Evolutionary conservation across 2,329 filamentous ascomycete genomes (phyloP).

Genomic region (Aspergillus sclerotialis): DNA sequence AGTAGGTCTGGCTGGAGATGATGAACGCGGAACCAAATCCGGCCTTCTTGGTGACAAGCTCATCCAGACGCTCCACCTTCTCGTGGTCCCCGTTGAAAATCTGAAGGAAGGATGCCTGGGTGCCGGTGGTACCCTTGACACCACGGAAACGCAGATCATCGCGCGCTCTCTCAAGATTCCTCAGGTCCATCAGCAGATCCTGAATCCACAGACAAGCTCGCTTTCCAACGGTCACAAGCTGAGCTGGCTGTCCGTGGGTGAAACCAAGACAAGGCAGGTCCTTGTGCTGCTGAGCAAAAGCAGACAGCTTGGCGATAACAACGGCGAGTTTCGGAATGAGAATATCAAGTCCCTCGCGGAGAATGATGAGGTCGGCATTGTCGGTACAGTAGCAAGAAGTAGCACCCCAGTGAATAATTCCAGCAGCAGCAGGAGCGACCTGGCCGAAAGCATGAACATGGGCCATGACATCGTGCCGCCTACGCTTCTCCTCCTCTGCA

Average conservation of each 20-base stretch:
- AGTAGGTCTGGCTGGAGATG: conserved; percentile 68
- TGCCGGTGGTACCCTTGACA: conserved; percentile 65
- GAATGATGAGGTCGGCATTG: conserved; percentile 71
- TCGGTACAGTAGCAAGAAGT: conserved; percentile 57
- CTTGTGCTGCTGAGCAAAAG: conserved; percentile 69
- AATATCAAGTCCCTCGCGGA: conserved; percentile 68
- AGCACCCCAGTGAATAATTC: conserved; percentile 73
- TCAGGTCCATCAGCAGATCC: conserved; percentile 67
- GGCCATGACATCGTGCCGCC: conserved; percentile 59
- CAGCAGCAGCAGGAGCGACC: conserved; percentile 68
- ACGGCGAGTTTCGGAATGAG: conserved; percentile 70
- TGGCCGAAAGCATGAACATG: conserved; percentile 70
- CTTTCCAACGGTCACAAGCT: conserved; percentile 58
- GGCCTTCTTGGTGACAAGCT: conserved; percentile 59
- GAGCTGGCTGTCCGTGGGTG: conserved; percentile 59
- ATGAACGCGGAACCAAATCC: conserved; percentile 56
- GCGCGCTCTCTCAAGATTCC: conserved; percentile 63
- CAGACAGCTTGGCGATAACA: conserved; percentile 65
- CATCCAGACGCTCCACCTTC: conserved; percentile 57
- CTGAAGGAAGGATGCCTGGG: conserved; percentile 69
- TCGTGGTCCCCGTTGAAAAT: conserved; percentile 56
- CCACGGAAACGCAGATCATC: conserved; percentile 68
- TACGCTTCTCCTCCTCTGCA: conserved; percentile 66
- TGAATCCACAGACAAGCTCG: conserved; percentile 69
- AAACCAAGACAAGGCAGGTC: conserved; percentile 65